These are phyloP conservation scores for Draba incana DNA, from an alignment of 345 rosid genomes.

Conservation along the genomic window DNA sequence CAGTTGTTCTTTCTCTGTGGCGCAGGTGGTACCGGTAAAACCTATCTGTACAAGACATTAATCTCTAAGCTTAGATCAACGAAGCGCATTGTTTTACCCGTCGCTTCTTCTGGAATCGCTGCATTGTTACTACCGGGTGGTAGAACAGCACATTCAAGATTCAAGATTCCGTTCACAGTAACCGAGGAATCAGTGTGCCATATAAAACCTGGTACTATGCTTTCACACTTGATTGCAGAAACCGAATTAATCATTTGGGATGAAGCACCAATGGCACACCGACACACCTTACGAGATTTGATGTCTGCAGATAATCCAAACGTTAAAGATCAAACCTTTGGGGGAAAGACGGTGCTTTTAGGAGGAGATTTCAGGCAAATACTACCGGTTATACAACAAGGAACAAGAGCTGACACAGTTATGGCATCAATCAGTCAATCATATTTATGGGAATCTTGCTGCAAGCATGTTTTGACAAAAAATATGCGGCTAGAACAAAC, in stretches of 20 bases:
- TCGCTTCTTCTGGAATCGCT: background rate
- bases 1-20: background rate
- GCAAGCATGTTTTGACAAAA: background rate
- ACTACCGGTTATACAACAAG: background rate
- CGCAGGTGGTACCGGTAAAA: background rate
- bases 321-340: background rate
- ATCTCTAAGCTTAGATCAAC: background rate
- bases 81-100: background rate
- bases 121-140: background rate
- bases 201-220: no score
- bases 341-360: background rate
- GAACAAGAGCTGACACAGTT: background rate
- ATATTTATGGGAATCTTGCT: background rate
- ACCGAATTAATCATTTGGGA: no score
- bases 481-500: background rate
- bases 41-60: background rate
- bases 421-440: background rate
- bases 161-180: no score
- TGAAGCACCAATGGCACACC: no score
- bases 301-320: background rate
- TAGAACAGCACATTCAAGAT: background rate
- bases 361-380: background rate
- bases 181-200: background rate
- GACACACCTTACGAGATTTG: background rate
- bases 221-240: no score